These are phyloP conservation scores for Populus trichocarpa DNA, from an alignment of 441 rosid species.

Conservation along the genomic window DNA sequence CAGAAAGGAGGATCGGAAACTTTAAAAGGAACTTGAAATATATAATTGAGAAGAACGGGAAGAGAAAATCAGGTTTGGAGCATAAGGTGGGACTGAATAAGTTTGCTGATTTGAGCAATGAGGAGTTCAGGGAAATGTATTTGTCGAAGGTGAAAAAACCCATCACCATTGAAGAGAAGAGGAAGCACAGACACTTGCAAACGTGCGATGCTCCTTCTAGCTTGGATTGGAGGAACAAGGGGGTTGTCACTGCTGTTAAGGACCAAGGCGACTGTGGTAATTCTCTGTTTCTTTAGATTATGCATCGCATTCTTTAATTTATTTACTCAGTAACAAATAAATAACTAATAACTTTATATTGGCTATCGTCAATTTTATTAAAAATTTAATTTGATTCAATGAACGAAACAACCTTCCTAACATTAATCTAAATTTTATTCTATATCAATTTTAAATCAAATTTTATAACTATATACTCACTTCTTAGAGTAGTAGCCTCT, in stretches of 20 bases:
- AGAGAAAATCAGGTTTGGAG: slow-evolving; percentile 9
- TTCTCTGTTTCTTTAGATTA: not conserved
- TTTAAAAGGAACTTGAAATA: slow-evolving; percentile 51
- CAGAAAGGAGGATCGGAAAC: slow-evolving; percentile 35
- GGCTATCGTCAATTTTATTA: too few relatives aligned
- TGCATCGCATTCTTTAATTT: too few relatives aligned
- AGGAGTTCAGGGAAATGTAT: slow-evolving; percentile 45
- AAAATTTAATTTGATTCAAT: too few relatives aligned
- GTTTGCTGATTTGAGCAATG: slow-evolving; percentile 70
- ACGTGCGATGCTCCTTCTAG: slow-evolving; percentile 45
- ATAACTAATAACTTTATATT: too few relatives aligned
- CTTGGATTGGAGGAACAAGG: slow-evolving; percentile 65
- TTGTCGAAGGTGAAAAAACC: slow-evolving; percentile 52
- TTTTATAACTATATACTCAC: too few relatives aligned
- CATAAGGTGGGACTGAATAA: slow-evolving; percentile 50
- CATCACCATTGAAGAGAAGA: not conserved
- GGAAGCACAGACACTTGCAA: slow-evolving; percentile 16
- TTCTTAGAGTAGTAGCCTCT: too few relatives aligned
- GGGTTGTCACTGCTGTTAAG: slow-evolving; percentile 52
- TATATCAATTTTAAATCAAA: too few relatives aligned
- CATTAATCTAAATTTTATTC: too few relatives aligned
- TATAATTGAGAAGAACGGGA: slow-evolving; percentile 36
- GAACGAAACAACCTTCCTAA: too few relatives aligned
- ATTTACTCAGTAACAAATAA: too few relatives aligned
- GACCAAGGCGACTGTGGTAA: slow-evolving; percentile 63